These are phyloP conservation scores for Beauveria brongniartii DNA, from an alignment of 2,329 filamentous ascomycete genomes.

Conservation along the genomic window DNA sequence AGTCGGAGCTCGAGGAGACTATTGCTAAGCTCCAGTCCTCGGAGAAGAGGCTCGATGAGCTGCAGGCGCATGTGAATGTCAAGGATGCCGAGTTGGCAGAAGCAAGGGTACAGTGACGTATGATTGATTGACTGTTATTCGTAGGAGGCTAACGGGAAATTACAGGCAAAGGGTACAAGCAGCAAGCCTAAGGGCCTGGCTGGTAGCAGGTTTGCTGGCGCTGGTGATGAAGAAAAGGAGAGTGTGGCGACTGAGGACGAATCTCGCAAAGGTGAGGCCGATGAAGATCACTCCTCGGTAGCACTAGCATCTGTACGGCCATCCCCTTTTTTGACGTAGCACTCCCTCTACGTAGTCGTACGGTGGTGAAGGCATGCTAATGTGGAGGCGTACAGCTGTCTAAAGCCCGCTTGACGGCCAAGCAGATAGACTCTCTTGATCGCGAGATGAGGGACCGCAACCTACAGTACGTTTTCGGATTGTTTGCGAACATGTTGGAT, in stretches of 20 bases:
- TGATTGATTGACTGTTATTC: no score
- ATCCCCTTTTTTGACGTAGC: slow-evolving; percentile 37
- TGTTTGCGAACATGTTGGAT: background rate
- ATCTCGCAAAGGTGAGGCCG: slow-evolving; percentile 50
- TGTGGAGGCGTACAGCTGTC: slow-evolving; percentile 28
- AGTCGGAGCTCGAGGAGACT: slow-evolving; percentile 40
- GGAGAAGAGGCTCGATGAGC: slow-evolving; percentile 39
- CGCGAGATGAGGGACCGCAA: slow-evolving; percentile 49
- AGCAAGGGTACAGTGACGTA: slow-evolving; percentile 39
- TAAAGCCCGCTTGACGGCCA: slow-evolving; percentile 36
- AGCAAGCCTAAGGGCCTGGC: slow-evolving; percentile 42
- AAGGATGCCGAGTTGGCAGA: slow-evolving; percentile 58
- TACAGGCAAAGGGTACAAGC: slow-evolving; percentile 36
- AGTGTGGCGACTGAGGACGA: slow-evolving; percentile 26
- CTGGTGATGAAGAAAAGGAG: slow-evolving; percentile 25
- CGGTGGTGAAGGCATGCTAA: slow-evolving; percentile 11
- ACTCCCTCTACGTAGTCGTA: slow-evolving; percentile 1
- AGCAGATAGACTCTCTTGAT: slow-evolving; percentile 46
- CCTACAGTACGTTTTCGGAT: slow-evolving; percentile 29
- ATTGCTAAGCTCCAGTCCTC: slow-evolving; percentile 37
- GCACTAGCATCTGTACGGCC: slow-evolving; percentile 60
- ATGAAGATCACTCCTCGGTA: slow-evolving; percentile 54
- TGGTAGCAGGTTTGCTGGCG: slow-evolving; percentile 45
- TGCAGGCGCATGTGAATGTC: slow-evolving; percentile 50
- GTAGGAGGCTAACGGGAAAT: background rate